Evolutionary conservation across 1,284 basidiomycete genomes (phyloP), one percentile per base, ranked within the genome.

Genomic region (Rhodotorula sp.): DNA sequence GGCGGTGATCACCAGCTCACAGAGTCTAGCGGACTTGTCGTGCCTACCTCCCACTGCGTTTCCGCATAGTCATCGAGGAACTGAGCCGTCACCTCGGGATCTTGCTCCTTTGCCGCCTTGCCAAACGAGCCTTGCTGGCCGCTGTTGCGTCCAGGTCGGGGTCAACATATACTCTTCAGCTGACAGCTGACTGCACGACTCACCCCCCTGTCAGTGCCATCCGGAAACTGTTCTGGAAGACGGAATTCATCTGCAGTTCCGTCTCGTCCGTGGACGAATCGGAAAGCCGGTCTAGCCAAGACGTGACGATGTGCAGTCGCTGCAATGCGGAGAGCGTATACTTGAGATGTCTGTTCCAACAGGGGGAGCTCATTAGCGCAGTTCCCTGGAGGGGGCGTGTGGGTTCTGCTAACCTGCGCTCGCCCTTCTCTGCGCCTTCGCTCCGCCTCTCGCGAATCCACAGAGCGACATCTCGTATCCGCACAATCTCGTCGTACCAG

Each of bases 61-160:
- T 95, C 84, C 2, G 95, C 94, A 78, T 93, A 94, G 29, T 86
- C 84, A 79, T 97, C 92, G 18, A 78, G 68, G 44, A 70, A 74
- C 5, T 62, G 67, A 26, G 62, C 71, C 62, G 65, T 73, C 56
- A 63, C 46, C 1, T 76, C 76, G 64, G 62, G 48, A 15, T 76
- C 76, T 60, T 86, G 86, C 60, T 83, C 84, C 67, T 87, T 85
- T 42, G 87, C 89, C 29, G 93, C 89, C 37, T 92, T 87, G 18
- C 96, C 95, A 80, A 99, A 99, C 61, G 93, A 94, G 42, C 88
- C 87, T 65, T 89, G 92, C n/a, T 87, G 86, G 4, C 95, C 95
- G 53, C 94, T 95, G 42, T 15, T 3, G 4, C 6, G 4, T 33
- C 6, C 17, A 30, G n/a, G 5, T 57, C 14, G 26, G 54, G 30